These are phyloP conservation scores for Graphilbum ipis-grandicollis DNA, from an alignment of 2,329 filamentous ascomycete species.

Conservation along the genomic window DNA sequence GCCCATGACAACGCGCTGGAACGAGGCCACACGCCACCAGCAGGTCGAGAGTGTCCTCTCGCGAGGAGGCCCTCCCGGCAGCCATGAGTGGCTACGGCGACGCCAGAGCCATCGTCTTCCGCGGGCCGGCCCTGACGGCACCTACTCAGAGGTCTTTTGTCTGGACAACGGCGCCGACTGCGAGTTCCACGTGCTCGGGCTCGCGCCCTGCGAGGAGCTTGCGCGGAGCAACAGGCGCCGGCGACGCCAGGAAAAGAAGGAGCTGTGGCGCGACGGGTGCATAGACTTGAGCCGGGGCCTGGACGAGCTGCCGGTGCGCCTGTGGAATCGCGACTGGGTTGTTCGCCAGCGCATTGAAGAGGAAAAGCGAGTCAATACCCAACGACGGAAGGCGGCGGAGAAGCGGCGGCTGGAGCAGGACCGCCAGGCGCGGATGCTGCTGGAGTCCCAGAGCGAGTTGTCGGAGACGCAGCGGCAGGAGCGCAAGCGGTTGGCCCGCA, in stretches of 20 bases:
- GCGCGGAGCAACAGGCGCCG: not conserved
- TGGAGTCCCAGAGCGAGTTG: too few relatives aligned
- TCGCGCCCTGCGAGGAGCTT: not conserved
- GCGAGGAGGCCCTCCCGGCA: not conserved
- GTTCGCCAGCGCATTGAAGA: too few relatives aligned
- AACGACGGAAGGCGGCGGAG: too few relatives aligned
- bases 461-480: too few relatives aligned
- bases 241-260: conserved; percentile 3
- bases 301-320: too few relatives aligned
- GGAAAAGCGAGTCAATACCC: too few relatives aligned
- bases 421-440: too few relatives aligned
- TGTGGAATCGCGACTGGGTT: too few relatives aligned
- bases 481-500: too few relatives aligned
- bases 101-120: not conserved
- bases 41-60: not conserved
- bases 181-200: not conserved
- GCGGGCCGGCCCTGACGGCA: not conserved
- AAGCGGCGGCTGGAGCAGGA: too few relatives aligned
- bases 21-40: not conserved
- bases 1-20: not conserved
- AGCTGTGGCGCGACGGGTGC: too few relatives aligned
- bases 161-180: not conserved
- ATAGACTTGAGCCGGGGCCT: too few relatives aligned
- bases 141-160: not conserved
- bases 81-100: not conserved